Conservation (phyloP, 202 grass and related monocot genomes). For the Musa balbisiana region DNA sequence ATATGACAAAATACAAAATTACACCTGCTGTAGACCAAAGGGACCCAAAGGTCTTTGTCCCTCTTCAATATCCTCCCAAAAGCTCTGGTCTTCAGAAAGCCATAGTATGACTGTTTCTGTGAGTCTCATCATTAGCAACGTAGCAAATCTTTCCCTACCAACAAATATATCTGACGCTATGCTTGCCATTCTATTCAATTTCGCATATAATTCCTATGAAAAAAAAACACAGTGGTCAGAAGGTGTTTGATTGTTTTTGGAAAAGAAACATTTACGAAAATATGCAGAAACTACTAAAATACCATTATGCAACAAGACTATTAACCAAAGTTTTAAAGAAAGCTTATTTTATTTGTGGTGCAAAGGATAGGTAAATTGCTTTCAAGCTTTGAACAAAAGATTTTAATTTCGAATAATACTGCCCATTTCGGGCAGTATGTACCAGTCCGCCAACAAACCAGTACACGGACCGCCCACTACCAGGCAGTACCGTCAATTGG, state of each 20-base stretch:
- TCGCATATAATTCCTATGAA: constrained; percentile 72
- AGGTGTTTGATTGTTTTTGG: constrained; percentile 10
- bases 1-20: constrained; percentile 1
- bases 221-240: constrained; percentile 25
- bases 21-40: constrained; percentile 77
- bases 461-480: too few relatives aligned
- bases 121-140: constrained; percentile 93
- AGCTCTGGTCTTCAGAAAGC: constrained; percentile 86
- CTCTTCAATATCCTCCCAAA: constrained; percentile 96
- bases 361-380: background rate
- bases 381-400: too few relatives aligned
- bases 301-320: background rate
- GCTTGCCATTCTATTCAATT: constrained; percentile 74
- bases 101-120: constrained; percentile 87
- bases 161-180: constrained; percentile 94
- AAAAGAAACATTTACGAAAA: background rate
- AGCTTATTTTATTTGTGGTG: background rate
- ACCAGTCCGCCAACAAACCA: too few relatives aligned
- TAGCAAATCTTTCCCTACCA: constrained; percentile 88
- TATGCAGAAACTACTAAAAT: background rate
- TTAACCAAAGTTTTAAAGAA: background rate
- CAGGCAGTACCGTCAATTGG: too few relatives aligned
- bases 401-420: too few relatives aligned
- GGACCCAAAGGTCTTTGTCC: constrained; percentile 63
- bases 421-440: too few relatives aligned